phyloP scores from a whole-genome alignment of 345 rosid genomes.

The Cochlearia excelsa region DNA sequence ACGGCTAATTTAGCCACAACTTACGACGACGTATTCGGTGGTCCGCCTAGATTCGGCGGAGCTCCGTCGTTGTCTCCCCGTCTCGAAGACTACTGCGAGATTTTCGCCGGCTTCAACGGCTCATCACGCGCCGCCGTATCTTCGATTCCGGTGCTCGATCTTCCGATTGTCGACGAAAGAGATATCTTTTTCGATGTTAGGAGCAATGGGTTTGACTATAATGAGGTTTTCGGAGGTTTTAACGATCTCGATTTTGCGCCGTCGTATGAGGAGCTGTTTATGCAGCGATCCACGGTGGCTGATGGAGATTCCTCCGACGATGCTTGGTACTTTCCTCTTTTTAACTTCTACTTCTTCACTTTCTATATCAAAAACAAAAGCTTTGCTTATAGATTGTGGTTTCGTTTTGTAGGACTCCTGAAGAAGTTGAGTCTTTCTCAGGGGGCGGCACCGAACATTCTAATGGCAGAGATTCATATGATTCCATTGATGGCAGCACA shows the following conservation, averaged over 20 bases:
- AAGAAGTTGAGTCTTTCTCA: constrained; percentile 55
- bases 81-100: constrained; percentile 75
- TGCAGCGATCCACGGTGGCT: constrained; percentile 40
- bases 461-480: constrained; percentile 60
- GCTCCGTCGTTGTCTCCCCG: constrained; percentile 69
- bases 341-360: neutral
- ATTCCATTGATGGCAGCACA: constrained; percentile 50
- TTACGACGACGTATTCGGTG: constrained; percentile 79
- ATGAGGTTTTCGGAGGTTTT: constrained; percentile 73
- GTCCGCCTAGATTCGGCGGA: constrained; percentile 59
- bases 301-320: constrained; percentile 62
- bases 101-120: constrained; percentile 67
- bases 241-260: constrained; percentile 55
- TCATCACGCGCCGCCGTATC: constrained; percentile 59
- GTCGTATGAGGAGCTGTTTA: constrained; percentile 57
- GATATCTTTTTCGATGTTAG: constrained; percentile 64
- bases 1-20: constrained; percentile 34
- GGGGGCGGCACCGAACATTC: constrained; percentile 63
- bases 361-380: neutral
- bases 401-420: constrained; percentile 60
- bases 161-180: constrained; percentile 48
- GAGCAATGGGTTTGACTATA: constrained; percentile 59
- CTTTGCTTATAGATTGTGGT: constrained; percentile 2
- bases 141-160: constrained; percentile 93
- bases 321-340: constrained; percentile 54